Evolutionary conservation across 192 early-diverging fungal species (phyloP).

Genomic region (Phycomyces blakesleeanus): DNA sequence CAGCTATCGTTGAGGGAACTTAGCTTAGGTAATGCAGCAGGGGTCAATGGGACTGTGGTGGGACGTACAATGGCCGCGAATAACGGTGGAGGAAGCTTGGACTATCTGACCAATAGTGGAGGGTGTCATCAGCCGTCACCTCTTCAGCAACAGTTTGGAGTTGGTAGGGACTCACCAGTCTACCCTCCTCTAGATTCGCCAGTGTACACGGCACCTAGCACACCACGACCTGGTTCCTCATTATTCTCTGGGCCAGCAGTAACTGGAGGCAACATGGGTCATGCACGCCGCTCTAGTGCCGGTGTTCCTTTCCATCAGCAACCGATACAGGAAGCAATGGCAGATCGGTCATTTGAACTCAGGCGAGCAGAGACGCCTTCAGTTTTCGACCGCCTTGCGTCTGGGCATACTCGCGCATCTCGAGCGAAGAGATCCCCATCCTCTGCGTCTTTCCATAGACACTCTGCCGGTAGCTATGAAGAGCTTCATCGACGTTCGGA

Average conservation of each 20-base stretch:
- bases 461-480: not conserved
- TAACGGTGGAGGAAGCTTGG: not conserved
- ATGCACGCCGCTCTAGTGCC: not conserved
- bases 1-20: slow-evolving; percentile 14
- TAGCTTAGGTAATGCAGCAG: not conserved
- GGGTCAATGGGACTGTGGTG: too few species aligned
- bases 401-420: slow-evolving; percentile 22
- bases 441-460: not conserved
- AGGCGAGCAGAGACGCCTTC: slow-evolving; percentile 6
- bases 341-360: slow-evolving; percentile 3
- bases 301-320: not conserved
- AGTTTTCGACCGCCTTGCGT: slow-evolving; percentile 25
- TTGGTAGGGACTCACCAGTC: not conserved
- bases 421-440: slow-evolving; percentile 8
- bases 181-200: not conserved
- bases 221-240: not conserved
- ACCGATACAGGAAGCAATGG: not conserved
- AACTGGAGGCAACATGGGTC: not conserved
- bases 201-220: too few species aligned
- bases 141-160: slow-evolving; percentile 4
- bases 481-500: not conserved
- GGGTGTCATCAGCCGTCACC: slow-evolving; percentile 5
- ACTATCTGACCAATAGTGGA: not conserved
- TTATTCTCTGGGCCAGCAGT: not conserved
- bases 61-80: too few species aligned